Evolutionary conservation across 1,284 basidiomycete genomes (phyloP), one percentile per base, ranked within the genome.

Genomic region (Hemileia vastatrix): DNA sequence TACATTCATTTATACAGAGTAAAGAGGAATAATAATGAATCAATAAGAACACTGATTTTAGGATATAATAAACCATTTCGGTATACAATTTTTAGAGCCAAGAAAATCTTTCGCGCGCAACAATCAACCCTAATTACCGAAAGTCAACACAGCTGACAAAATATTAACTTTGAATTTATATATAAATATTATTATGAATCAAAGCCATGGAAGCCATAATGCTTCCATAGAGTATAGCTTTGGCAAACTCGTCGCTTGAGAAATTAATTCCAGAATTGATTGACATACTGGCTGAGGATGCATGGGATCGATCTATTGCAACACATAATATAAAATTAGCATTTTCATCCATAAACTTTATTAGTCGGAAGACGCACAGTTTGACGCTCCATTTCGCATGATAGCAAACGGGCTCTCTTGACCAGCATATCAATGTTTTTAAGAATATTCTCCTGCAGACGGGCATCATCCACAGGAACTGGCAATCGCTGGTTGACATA

Each of bases 191-290:
- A n/a, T n/a, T n/a, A 55, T 18, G 45, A 15, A 6, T 58, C 51
- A 69, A 36, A 69, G 52, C 88, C 88, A 92, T 21, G 90, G 86
- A 70, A 85, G 81, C 73, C 85, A 91, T 60, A 82, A 81, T 77
- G 90, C 89, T 45, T 84, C 82, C 86, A 90, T 77, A 47, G 77
- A 70, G 9, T 80, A 79, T 13, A 83, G 72, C 57, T 79, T 78
- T 43, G 76, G 74, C 4, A 79, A 78, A 56, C 80, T 79, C 31
- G 80, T 81, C 19, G 82, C 81, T 62, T 79, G 77, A 27, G 79
- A 87, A 70, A 98, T 87, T 31, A 97, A 80, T 70, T 86, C 89
- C 13, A 87, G 85, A 53, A 93, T 85, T 1, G 88, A 87, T 72
- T 91, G 87, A 63, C 88, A 80, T 55, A 88, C 85, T 0, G 87